Conservation (phyloP, 75 land plant genomes). For the Selaginella tamariscina region DNA sequence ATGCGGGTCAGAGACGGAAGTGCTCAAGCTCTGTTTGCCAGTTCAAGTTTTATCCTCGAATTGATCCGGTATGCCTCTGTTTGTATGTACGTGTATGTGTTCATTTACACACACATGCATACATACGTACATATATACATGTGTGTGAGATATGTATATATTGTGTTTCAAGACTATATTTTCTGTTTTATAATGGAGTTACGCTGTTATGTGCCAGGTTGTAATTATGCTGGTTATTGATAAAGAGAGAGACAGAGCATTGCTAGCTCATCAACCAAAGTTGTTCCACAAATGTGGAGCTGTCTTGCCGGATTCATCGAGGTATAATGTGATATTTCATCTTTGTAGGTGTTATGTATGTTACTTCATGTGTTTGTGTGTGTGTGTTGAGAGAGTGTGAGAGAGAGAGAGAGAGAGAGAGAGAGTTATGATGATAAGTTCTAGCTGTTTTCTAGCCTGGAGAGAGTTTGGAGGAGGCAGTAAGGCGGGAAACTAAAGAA, state of each 20-base stretch:
- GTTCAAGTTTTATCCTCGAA: constrained; percentile 3
- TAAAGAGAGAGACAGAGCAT: constrained; percentile 1
- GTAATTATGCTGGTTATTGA: constrained; percentile 13
- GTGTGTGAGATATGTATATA: too few species aligned
- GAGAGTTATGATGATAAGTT: neutral
- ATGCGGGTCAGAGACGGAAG: neutral
- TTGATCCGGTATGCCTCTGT: neutral
- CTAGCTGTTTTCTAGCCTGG: constrained; percentile 2
- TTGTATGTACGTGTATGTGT: neutral
- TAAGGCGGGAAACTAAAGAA: constrained; percentile 2
- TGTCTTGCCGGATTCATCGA: constrained; percentile 12
- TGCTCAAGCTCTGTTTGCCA: neutral
- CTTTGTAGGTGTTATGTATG: neutral
- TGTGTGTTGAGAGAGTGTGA: too few species aligned
- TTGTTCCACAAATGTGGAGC: constrained; percentile 7
- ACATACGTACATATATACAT: neutral
- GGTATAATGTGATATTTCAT: neutral
- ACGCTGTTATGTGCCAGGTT: too few species aligned
- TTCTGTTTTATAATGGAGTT: too few species aligned
- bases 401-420: too few species aligned
- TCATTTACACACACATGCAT: neutral
- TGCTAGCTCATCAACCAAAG: constrained; percentile 2
- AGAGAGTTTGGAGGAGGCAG: constrained; percentile 5
- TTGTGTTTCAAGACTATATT: too few species aligned
- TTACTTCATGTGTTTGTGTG: too few species aligned